Evolutionary conservation across 352 stramenopile species (phyloP), one percentile per base, ranked within the genome.

Genomic region (Phytopythium boreale): DNA sequence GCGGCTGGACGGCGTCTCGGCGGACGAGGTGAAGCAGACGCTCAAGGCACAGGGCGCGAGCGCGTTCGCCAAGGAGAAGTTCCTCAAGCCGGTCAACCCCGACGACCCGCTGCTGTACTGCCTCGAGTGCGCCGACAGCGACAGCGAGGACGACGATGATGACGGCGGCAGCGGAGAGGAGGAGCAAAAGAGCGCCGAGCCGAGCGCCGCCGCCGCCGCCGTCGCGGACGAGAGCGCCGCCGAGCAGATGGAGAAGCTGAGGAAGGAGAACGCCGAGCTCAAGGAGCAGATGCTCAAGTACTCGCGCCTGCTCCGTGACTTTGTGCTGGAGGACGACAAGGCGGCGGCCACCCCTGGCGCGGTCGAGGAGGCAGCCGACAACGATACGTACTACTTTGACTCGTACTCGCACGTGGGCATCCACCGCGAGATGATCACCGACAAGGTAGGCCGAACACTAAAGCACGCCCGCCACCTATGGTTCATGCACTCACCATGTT

Each of bases 331-430:
- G 27, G 84, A 88, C 26, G 83, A 92, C 22, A 71, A 47, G 14
- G 31, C 41, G 0, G 59, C 61, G 0, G 64, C 70, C 0, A 63
- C 75, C 6, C 67, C 78, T 3, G 56, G 75, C 24, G 66, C 70
- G 0, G 65, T 77, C 10, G 70, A 80, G 8, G 57, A 74, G 24
- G 69, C 73, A 29, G 78, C 72, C 0, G 84, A 95, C 68, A 92
- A 92, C 55, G 83, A 93, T 69, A 92, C 86, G 70, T 99, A 99
- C 75, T 99, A 99, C 77, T 99, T 99, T 60, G 95, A 99, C 75
- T 98, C 93, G 59, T 99, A 99, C 77, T 98, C 95, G 49, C 96
- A 99, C 65, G 97, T 99, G 74, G 92, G 93, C 37, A 99, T 99
- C 73, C 97, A 99, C 74, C 95, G 99, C 73, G 97, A 99, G 79